A percentile compares a stretch with the other conserved stretches of the same genome.
Conservation (phyloP, 2,329 filamentous ascomycete species). For the Colletotrichum australisinense region DNA sequence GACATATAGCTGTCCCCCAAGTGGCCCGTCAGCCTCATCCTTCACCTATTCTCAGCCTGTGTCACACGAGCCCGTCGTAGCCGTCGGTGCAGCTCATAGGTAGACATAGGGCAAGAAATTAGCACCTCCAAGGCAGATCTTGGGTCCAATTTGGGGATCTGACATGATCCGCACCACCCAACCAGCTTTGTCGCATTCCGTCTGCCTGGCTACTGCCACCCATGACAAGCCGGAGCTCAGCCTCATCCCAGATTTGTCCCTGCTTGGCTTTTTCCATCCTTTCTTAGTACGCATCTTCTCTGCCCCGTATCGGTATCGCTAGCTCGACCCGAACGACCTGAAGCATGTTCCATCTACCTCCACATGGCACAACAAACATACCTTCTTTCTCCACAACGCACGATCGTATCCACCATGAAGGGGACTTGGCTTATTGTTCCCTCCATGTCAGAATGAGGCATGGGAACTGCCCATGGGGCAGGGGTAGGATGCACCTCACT, state of each 20-base stretch:
- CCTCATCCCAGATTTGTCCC: constrained; percentile 13
- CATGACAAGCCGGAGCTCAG: constrained; percentile 17
- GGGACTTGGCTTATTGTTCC: constrained; percentile 24
- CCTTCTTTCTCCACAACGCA: constrained; percentile 15
- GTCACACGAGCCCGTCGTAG: constrained; percentile 14
- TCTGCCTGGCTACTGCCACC: constrained; percentile 24
- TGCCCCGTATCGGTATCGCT: neutral
- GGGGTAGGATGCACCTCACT: constrained; percentile 24
- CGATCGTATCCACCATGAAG: constrained; percentile 3
- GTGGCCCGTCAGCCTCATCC: constrained; percentile 29
- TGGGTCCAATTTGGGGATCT: constrained; percentile 27
- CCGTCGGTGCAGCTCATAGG: neutral
- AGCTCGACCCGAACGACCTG: neutral
- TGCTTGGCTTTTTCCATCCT: neutral
- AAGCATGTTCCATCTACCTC: constrained; percentile 18
- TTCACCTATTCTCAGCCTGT: constrained; percentile 28
- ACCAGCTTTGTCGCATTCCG: constrained; percentile 10
- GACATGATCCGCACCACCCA: constrained; percentile 12
- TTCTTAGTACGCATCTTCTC: neutral
- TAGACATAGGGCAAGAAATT: constrained; percentile 15
- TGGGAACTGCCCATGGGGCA: constrained; percentile 6
- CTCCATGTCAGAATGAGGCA: constrained; percentile 31
- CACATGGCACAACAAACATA: neutral
- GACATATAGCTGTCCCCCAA: constrained; percentile 2
- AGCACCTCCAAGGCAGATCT: constrained; percentile 5